These are phyloP conservation scores for Saccharomycopsis olivae DNA, from an alignment of 805 yeast genomes.

Conservation along the genomic window DNA sequence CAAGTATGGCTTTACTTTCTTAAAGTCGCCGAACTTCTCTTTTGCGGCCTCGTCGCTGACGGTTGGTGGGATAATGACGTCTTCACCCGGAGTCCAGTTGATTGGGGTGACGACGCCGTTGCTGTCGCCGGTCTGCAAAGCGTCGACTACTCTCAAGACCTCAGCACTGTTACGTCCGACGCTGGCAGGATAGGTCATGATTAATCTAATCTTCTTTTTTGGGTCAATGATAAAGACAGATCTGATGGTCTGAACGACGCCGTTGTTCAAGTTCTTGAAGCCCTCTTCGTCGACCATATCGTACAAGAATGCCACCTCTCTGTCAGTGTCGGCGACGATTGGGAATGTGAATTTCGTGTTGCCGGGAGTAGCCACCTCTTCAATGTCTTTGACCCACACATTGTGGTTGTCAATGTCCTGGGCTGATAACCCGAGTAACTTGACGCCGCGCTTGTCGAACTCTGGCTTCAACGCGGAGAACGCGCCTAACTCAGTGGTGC, in stretches of 20 bases:
- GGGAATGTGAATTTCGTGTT: conserved; percentile 77
- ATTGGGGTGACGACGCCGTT: conserved; percentile 83
- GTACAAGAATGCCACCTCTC: conserved; percentile 74
- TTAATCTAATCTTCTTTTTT: conserved; percentile 74
- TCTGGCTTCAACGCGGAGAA: conserved; percentile 84
- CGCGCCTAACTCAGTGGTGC: conserved; percentile 94
- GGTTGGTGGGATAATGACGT: conserved; percentile 85
- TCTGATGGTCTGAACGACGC: conserved; percentile 80
- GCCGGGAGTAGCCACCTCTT: conserved; percentile 52
- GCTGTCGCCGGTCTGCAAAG: conserved; percentile 76
- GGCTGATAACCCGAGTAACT: conserved; percentile 84
- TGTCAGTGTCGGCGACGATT: conserved; percentile 77
- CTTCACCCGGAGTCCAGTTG: conserved; percentile 84
- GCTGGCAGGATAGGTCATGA: conserved; percentile 85
- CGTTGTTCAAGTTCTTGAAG: conserved; percentile 60
- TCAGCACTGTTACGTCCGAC: conserved; percentile 92
- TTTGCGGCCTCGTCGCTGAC: conserved; percentile 71
- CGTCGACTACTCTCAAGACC: conserved; percentile 82
- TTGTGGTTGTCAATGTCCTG: conserved; percentile 72
- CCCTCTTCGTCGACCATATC: conserved; percentile 87
- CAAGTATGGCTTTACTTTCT: conserved; percentile 82
- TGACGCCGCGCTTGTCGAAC: conserved; percentile 73
- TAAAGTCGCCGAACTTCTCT: conserved; percentile 78
- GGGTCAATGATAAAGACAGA: conserved; percentile 91
- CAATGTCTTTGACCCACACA: conserved; percentile 85